Conservation (phyloP, 352 stramenopile genomes). For the Phytophthora fragariae region DNA sequence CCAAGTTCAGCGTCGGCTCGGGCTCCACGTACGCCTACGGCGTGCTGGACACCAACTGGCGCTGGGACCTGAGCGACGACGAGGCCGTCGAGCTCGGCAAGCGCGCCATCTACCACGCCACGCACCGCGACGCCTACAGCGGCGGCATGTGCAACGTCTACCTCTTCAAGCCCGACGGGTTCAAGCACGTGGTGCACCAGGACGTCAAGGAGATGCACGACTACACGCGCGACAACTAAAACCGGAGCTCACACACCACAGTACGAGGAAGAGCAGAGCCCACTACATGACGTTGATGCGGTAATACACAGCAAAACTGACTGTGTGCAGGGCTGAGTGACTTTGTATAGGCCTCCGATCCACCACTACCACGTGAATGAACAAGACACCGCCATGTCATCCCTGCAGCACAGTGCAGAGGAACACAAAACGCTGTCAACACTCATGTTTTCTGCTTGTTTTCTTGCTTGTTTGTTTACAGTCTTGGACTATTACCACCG, state of each 20-base stretch:
- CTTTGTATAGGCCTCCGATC: conserved; percentile 13
- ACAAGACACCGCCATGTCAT: conserved; percentile 10
- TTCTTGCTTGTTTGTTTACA: conserved; percentile 32
- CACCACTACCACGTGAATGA: conserved; percentile 13
- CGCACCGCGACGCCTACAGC: conserved; percentile 98
- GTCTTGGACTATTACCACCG: conserved; percentile 53
- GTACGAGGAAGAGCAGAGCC: background rate
- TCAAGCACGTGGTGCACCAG: conserved; percentile 96
- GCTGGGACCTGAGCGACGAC: conserved; percentile 97
- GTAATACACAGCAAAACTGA: conserved; percentile 18
- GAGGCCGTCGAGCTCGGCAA: conserved; percentile 99
- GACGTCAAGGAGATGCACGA: conserved; percentile 99
- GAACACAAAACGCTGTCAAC: conserved; percentile 27
- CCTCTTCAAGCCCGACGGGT: conserved; percentile 98
- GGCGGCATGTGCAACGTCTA: conserved; percentile 98
- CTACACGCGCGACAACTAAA: conserved; percentile 60
- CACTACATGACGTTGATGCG: background rate
- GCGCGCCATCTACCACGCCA: conserved; percentile 99
- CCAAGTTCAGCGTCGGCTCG: conserved; percentile 99
- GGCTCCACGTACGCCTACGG: conserved; percentile 99
- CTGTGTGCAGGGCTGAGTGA: background rate
- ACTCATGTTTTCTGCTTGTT: conserved; percentile 26
- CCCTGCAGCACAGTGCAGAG: background rate
- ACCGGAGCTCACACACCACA: background rate
- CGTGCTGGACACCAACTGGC: conserved; percentile 98